These are phyloP conservation scores for Marasmius fiardii DNA, from an alignment of 1,284 basidiomycete species.

Conservation along the genomic window DNA sequence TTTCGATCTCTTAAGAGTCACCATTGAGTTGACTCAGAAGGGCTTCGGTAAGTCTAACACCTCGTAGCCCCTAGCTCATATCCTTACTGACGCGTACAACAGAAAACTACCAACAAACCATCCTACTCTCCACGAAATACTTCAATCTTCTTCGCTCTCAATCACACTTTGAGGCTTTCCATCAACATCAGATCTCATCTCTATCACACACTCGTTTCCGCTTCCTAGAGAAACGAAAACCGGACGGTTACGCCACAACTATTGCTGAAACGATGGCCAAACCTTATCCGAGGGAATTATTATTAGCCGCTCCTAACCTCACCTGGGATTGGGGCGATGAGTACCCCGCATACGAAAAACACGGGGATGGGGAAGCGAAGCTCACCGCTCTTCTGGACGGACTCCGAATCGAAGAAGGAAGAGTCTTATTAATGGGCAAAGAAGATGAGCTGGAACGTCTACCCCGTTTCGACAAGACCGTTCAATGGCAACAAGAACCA, in stretches of 20 bases:
- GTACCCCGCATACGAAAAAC: constrained; percentile 40
- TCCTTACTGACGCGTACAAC: constrained; percentile 11
- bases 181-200: constrained; percentile 78
- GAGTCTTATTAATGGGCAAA: constrained; percentile 79
- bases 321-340: constrained; percentile 64
- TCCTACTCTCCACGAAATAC: constrained; percentile 83
- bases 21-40: constrained; percentile 78
- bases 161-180: constrained; percentile 67
- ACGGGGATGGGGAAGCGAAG: constrained; percentile 42
- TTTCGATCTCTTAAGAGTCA: constrained; percentile 89
- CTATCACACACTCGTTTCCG: constrained; percentile 81
- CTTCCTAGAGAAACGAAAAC: constrained; percentile 84
- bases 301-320: constrained; percentile 75
- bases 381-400: constrained; percentile 63
- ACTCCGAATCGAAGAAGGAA: constrained; percentile 60
- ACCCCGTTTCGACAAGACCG: constrained; percentile 35
- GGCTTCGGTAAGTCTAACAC: constrained; percentile 68
- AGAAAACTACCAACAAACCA: constrained; percentile 79
- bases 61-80: constrained; percentile 1
- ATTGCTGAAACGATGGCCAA: constrained; percentile 77
- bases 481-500: constrained; percentile 70
- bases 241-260: constrained; percentile 80
- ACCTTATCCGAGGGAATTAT: constrained; percentile 78
- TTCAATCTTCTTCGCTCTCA: constrained; percentile 71
- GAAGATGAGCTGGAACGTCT: constrained; percentile 61